phyloP scores from a whole-genome alignment of 192 early-diverging fungal species.

The Coemansia brasiliensis region DNA sequence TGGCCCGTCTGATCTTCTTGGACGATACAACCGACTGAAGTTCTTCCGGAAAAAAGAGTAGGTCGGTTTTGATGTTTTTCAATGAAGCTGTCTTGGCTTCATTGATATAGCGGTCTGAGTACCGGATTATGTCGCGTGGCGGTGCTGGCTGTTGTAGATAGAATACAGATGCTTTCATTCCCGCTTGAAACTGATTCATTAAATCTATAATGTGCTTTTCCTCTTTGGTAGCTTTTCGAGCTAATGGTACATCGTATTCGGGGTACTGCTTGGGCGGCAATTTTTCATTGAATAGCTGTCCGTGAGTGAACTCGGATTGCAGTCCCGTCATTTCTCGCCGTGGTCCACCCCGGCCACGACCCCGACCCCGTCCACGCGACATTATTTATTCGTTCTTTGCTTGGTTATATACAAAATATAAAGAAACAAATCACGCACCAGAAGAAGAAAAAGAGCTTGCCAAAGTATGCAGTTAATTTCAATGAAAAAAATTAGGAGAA shows the following conservation, averaged over 20 bases:
- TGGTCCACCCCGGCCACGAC: conserved; percentile 42
- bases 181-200: conserved; percentile 23
- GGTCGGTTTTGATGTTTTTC: conserved; percentile 34
- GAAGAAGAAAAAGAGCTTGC: too few species aligned
- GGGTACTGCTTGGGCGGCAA: conserved; percentile 19
- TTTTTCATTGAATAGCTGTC: conserved; percentile 19
- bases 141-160: conserved; percentile 42
- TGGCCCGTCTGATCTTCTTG: conserved; percentile 32
- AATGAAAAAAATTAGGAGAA: not conserved
- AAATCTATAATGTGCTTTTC: conserved; percentile 33
- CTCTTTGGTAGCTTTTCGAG: conserved; percentile 22
- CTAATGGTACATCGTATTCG: conserved; percentile 23
- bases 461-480: too few species aligned
- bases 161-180: conserved; percentile 32
- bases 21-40: conserved; percentile 32
- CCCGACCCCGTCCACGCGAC: conserved; percentile 42
- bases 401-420: too few species aligned
- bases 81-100: conserved; percentile 17
- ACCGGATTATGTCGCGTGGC: conserved; percentile 44
- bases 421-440: too few species aligned
- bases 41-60: conserved; percentile 48
- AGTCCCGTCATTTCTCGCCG: conserved; percentile 43
- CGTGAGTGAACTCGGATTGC: conserved; percentile 43
- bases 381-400: conserved; percentile 8
- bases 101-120: conserved; percentile 44